These are phyloP conservation scores for Metschnikowia reukaufii DNA, from an alignment of 805 yeast genomes.

Conservation along the genomic window DNA sequence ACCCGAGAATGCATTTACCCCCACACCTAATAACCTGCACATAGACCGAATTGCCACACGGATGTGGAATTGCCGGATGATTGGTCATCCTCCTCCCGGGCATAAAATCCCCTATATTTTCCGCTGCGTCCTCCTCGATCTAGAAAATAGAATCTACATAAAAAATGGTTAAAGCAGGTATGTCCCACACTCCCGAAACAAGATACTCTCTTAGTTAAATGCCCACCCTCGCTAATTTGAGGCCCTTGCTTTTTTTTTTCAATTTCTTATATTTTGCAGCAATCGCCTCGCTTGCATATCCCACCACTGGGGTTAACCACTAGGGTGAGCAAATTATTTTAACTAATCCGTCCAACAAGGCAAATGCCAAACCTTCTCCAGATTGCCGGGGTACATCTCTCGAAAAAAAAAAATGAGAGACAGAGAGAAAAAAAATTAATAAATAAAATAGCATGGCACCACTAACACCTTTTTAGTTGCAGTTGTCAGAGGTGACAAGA, in stretches of 20 bases:
- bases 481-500: conserved; percentile 92
- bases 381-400: neutral
- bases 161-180: conserved; percentile 65
- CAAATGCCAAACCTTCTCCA: neutral
- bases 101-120: conserved; percentile 5
- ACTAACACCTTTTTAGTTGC: conserved; percentile 58
- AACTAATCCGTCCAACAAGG: conserved; percentile 6
- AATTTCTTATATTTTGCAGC: conserved; percentile 9
- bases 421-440: neutral
- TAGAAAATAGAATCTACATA: neutral
- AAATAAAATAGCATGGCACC: conserved; percentile 2
- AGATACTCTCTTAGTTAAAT: neutral
- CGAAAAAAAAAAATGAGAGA: neutral
- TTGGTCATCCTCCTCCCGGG: neutral
- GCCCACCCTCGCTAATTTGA: neutral
- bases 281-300: conserved; percentile 2
- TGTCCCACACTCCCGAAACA: conserved; percentile 25
- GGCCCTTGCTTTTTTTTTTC: neutral
- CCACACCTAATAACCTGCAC: neutral
- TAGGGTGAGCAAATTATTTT: conserved; percentile 18
- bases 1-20: too few relatives aligned
- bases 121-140: neutral
- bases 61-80: neutral
- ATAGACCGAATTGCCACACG: neutral
- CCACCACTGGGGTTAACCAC: conserved; percentile 11